Base-by-base conservation (phyloP, 1,139 yeast species). In the Pichia sp. region DNA sequence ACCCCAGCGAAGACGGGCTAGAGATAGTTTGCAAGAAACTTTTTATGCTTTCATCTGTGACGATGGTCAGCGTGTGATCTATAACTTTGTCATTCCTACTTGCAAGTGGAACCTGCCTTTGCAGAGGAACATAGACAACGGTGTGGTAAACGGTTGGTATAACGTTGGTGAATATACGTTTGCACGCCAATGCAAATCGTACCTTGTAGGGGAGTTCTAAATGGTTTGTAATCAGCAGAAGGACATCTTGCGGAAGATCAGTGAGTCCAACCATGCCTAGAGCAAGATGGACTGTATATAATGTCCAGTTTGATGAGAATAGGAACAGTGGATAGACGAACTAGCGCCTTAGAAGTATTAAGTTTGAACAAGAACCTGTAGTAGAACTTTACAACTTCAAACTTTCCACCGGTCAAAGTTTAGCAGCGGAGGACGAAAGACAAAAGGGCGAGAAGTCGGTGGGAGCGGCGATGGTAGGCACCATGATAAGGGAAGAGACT, bases 161-260 rank as follows among this genome's bases (percentile, higher is more conserved):
- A 15, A 52, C 33, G 1, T 47, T 39, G 21, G 37, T 26, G 33
- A 50, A 51, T 33, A 54, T 26, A 15, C 37, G 19, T 15, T 38
- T 46, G 32, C 49, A 49, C 6, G 52, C 37, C 27, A 35, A 38
- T 4, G 52, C 42, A 15, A 52, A 27, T 13, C 40, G 39, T 29
- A 51, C 22, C 33, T 45, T 48, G 31, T 44, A 54, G 2, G 34
- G 32, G 4, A 44, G 12, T 4, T 35, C 41, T 30, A 53, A 39
- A 33, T 46, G 38, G 22, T 39, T 37, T 29, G 51, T 30, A 6
- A 54, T 41, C 13, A 31, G 44, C 9, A 33, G 34, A 8, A 46
- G 46, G 15, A 54, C 55, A 45, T 54, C 52, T 29, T 50, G 48
- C 7, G 58, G 58, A 13, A 54, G 40, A 20, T 43, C 43, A n/a